Conservation (phyloP, 108 stramenopile species). For the Cylindrotheca fusiformis region DNA sequence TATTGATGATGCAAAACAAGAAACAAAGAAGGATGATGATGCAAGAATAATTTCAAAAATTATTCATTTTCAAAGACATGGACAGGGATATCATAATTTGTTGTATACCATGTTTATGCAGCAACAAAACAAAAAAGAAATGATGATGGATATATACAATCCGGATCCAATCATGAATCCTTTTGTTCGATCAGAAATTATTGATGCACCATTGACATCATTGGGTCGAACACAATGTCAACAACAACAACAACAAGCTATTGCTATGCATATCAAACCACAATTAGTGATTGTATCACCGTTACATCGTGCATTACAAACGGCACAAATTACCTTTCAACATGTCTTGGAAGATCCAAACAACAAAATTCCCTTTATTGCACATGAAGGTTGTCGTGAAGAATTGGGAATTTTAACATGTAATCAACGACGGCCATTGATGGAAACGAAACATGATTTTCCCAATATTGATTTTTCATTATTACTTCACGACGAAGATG, state of each 20-base stretch:
- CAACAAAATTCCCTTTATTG: slow-evolving; percentile 38
- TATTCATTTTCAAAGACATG: slow-evolving; percentile 72
- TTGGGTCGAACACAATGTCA: slow-evolving; percentile 42
- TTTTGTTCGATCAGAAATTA: slow-evolving; percentile 42
- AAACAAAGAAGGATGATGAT: neutral
- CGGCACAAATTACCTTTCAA: slow-evolving; percentile 47
- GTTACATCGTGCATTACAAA: slow-evolving; percentile 47
- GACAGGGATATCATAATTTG: slow-evolving; percentile 65
- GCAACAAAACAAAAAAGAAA: slow-evolving; percentile 19
- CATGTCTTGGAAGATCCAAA: neutral
- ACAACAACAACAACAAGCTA: slow-evolving; percentile 8
- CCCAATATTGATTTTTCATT: slow-evolving; percentile 51
- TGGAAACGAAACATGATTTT: slow-evolving; percentile 39
- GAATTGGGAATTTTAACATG: slow-evolving; percentile 57
- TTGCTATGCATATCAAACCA: slow-evolving; percentile 24
- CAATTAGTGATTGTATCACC: slow-evolving; percentile 58
- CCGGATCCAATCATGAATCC: slow-evolving; percentile 53
- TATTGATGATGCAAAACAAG: neutral
- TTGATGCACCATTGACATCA: slow-evolving; percentile 58
- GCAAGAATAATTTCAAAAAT: slow-evolving; percentile 39
- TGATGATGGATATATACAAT: slow-evolving; percentile 35
- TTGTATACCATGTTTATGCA: slow-evolving; percentile 38
- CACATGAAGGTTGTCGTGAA: slow-evolving; percentile 61
- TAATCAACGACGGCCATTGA: slow-evolving; percentile 46
- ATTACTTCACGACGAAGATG: slow-evolving; percentile 42